A percentile compares a stretch with the other conserved stretches of the same genome.
These are phyloP conservation scores for Darksidea phi DNA, from an alignment of 495 filamentous ascomycete species.

Conservation along the genomic window DNA sequence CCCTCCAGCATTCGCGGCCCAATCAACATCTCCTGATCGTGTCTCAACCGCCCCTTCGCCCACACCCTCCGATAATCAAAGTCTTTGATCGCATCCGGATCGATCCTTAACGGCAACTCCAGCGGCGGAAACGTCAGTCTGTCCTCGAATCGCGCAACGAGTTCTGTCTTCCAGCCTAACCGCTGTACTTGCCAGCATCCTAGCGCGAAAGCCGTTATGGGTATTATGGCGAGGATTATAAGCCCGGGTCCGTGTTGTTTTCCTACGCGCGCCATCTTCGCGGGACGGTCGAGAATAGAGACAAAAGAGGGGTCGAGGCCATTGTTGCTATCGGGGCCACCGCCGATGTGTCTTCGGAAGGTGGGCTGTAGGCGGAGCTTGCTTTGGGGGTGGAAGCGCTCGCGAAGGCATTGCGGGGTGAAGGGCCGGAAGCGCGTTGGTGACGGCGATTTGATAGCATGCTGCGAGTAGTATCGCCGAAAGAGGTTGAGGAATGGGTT, in stretches of 20 bases:
- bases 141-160: conserved; percentile 87
- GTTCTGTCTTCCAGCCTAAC: conserved; percentile 85
- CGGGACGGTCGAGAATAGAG: conserved; percentile 82
- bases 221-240: conserved; percentile 82
- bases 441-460: conserved; percentile 1
- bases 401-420: conserved; percentile 28
- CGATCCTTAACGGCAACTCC: conserved; percentile 77
- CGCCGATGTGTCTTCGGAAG: conserved; percentile 53
- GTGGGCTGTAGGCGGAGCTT: conserved; percentile 18
- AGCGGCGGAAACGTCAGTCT: conserved; percentile 82
- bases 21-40: conserved; percentile 94
- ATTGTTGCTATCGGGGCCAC: conserved; percentile 1
- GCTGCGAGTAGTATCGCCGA: conserved; percentile 14
- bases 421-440: neutral
- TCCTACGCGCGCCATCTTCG: conserved; percentile 68
- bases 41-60: conserved; percentile 70
- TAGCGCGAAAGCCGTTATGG: conserved; percentile 82
- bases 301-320: conserved; percentile 60
- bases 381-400: conserved; percentile 19
- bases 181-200: conserved; percentile 97
- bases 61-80: conserved; percentile 90
- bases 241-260: conserved; percentile 78
- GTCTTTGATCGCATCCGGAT: conserved; percentile 73
- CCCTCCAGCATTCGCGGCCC: conserved; percentile 88
- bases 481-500: conserved; percentile 32